phyloP scores from a whole-genome alignment of 495 filamentous ascomycete species.

The Thermothielavioides terrestris region DNA sequence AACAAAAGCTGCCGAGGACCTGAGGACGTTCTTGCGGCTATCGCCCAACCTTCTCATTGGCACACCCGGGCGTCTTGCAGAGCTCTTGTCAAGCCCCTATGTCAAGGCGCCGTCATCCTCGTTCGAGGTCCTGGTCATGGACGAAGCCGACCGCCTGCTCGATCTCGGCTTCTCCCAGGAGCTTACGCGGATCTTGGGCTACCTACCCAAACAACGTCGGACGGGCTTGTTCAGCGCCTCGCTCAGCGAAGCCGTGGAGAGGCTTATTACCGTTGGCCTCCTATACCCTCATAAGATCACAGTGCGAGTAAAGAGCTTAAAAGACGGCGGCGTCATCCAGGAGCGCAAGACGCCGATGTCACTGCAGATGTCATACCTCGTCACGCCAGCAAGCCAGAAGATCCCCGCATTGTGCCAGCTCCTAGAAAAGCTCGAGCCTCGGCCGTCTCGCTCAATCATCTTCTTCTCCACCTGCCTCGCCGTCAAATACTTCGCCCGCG shows the following conservation, averaged over 20 bases:
- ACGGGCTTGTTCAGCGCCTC: constrained; percentile 93
- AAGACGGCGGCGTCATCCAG: constrained; percentile 55
- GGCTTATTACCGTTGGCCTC: constrained; percentile 85
- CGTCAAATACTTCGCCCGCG: constrained; percentile 83
- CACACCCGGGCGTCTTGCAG: constrained; percentile 82
- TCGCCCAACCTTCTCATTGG: constrained; percentile 81
- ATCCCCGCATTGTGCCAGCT: constrained; percentile 63
- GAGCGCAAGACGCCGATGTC: constrained; percentile 82
- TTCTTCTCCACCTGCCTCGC: constrained; percentile 91
- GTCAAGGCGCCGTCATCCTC: constrained; percentile 82
- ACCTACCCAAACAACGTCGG: constrained; percentile 83
- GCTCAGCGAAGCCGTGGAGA: constrained; percentile 81
- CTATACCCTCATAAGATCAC: constrained; percentile 89
- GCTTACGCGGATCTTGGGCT: constrained; percentile 71
- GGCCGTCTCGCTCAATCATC: constrained; percentile 78
- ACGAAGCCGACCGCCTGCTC: constrained; percentile 86
- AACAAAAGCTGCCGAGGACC: constrained; percentile 73
- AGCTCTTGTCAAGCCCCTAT: constrained; percentile 81
- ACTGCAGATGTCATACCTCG: constrained; percentile 83
- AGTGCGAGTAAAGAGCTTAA: constrained; percentile 68
- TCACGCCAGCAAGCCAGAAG: constrained; percentile 66
- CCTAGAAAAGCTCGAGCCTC: constrained; percentile 56
- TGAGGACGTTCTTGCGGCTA: constrained; percentile 66
- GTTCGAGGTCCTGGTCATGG: constrained; percentile 83
- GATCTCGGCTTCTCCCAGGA: constrained; percentile 95